Base-by-base conservation (phyloP, 78 protist species). In the Monosiga brevicollis region DNA sequence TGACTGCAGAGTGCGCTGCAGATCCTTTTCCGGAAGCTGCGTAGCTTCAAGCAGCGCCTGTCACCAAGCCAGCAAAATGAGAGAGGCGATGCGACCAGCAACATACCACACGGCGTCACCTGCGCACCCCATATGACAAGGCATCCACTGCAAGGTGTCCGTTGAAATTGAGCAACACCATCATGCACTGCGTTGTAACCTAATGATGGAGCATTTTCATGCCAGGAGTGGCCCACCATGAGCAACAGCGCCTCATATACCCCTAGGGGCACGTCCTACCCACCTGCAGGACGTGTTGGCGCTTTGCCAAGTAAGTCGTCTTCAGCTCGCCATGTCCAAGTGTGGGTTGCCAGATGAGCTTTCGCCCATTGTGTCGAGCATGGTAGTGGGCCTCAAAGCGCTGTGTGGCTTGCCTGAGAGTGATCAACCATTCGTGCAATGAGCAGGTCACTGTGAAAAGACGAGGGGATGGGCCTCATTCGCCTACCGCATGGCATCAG, bases 311-410 rank as follows among this genome's bases (percentile, higher is more conserved):
- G 37, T n/a, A n/a, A n/a, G n/a, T n/a, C n/a, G n/a, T n/a, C n/a
- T n/a, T 29, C 20, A 2, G 49, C 54, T 26, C n/a, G 22, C 25
- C 1, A 1, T 43, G 1, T 43, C 36, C 79, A 94, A 95, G 86
- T 78, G 62, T 83, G 1, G 90, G 35, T 80, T 94, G 95, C 97
- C 97, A 96, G 39, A 84, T 78, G 35, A 96, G 88, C 75, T 77
- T 38, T 36, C 98, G 79, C 49, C 97, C 98, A 81, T 81, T 91
- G 81, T 95, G 95, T 76, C 73, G 42, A 15, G 42, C 24, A 11
- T 83, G 85, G 89, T 96, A 96, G 86, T 73, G 94, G 38, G 41
- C 24, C 54, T 85, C 75, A 90, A 93, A 96, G 36, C 78, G 80
- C 54, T 74, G 43, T 1, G 15, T 1, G 32, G 42, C 76, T 35